These are phyloP conservation scores for Kalaharituber pfeilii DNA, from an alignment of 2,329 filamentous ascomycete species.

Conservation along the genomic window DNA sequence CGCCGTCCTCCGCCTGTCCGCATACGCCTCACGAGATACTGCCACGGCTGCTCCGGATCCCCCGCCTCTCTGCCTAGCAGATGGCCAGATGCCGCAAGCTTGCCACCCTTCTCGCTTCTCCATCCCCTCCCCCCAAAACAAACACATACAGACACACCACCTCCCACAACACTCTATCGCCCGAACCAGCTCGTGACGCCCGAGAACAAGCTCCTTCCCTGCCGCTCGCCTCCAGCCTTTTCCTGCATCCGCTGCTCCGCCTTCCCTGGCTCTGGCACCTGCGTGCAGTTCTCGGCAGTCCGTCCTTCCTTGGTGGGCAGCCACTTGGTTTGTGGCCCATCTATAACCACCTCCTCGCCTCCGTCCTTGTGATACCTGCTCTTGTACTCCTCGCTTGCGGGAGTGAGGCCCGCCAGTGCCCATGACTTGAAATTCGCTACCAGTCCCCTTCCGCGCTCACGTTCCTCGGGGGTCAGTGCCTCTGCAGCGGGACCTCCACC, in stretches of 20 bases:
- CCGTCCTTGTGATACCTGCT: not conserved
- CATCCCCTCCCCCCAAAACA: not conserved
- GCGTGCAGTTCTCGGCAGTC: slow-evolving; percentile 1
- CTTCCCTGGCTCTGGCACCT: not conserved
- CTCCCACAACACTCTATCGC: not conserved
- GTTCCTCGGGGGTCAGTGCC: slow-evolving; percentile 10
- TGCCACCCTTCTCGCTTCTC: not conserved
- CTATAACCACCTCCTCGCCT: slow-evolving; percentile 1
- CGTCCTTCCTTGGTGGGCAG: slow-evolving; percentile 1
- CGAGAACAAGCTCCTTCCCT: slow-evolving; percentile 7
- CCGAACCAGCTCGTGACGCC: slow-evolving; percentile 11
- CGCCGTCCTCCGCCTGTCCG: no score
- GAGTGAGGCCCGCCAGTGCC: slow-evolving; percentile 20
- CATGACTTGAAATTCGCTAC: slow-evolving; percentile 17
- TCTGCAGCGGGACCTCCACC: slow-evolving; percentile 8
- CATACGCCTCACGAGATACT: no score
- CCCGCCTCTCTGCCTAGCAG: no score
- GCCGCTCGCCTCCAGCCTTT: slow-evolving; percentile 6
- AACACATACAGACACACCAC: not conserved
- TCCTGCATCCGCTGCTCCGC: slow-evolving; percentile 4
- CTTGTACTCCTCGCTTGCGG: slow-evolving; percentile 20
- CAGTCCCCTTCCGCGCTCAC: slow-evolving; percentile 11
- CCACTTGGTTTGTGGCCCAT: not conserved
- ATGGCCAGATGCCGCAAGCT: no score
- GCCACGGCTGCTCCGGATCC: no score